These are phyloP conservation scores for Warburgia ugandensis DNA, from an alignment of 164 flowering plant genomes.

Conservation along the genomic window DNA sequence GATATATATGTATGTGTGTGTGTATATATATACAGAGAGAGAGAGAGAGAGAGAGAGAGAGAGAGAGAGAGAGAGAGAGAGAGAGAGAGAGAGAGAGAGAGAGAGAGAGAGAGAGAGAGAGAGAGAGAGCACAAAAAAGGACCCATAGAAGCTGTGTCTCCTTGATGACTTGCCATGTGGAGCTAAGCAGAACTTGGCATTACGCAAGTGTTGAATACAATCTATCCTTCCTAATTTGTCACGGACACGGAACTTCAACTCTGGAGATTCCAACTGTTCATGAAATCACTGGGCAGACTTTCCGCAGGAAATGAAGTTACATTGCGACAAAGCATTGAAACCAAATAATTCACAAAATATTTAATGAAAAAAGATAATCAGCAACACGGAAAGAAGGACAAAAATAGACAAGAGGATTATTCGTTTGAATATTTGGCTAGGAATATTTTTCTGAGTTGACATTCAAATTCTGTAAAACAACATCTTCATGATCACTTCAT, in stretches of 20 bases:
- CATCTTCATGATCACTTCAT: too few species aligned
- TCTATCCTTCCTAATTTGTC: conserved; percentile 66
- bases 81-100: not conserved
- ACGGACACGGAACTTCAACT: conserved; percentile 78
- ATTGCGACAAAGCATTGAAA: too few species aligned
- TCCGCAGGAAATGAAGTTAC: too few species aligned
- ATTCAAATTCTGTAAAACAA: too few species aligned
- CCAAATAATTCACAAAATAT: too few species aligned
- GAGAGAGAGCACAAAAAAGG: conserved; percentile 79
- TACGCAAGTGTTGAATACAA: conserved; percentile 77
- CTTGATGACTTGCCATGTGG: conserved; percentile 99
- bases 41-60: too few species aligned
- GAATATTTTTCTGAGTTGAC: too few species aligned
- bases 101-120: conserved; percentile 17
- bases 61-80: not conserved
- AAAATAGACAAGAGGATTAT: too few species aligned
- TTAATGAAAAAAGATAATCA: too few species aligned
- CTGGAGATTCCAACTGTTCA: conserved; percentile 98
- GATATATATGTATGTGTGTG: not conserved
- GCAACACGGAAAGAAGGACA: too few species aligned
- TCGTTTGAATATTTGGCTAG: too few species aligned
- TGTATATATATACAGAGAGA: not conserved
- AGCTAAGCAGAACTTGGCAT: conserved; percentile 93
- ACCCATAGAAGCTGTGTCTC: conserved; percentile 92
- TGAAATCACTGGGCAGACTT: too few species aligned